These are phyloP conservation scores for Tricholoma furcatifolium DNA, from an alignment of 768 basidiomycete genomes.

Conservation along the genomic window DNA sequence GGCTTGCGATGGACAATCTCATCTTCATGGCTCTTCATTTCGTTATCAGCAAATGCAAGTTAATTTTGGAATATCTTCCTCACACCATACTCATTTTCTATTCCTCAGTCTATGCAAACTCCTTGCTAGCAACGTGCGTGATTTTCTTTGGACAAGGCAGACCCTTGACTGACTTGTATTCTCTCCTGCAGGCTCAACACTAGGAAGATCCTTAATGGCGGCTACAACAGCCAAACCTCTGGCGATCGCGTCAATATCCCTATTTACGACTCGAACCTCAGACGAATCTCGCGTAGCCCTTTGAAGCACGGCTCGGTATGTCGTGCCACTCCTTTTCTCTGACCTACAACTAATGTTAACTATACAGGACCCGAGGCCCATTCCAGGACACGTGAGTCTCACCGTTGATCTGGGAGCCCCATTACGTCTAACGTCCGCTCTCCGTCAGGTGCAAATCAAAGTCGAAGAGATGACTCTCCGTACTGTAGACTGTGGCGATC, in stretches of 20 bases:
- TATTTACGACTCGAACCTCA: background rate
- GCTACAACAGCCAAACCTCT: background rate
- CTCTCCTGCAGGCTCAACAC: conserved; percentile 31
- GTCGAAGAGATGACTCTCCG: conserved; percentile 11
- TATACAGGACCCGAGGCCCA: background rate
- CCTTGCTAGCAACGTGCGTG: conserved; percentile 45
- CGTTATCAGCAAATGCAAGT: conserved; percentile 49
- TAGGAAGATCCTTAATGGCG: conserved; percentile 27
- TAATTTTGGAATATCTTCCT: background rate
- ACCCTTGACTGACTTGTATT: background rate
- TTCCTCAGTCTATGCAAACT: conserved; percentile 47
- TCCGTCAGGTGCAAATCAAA: conserved; percentile 12
- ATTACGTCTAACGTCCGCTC: background rate
- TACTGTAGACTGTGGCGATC: conserved; percentile 3
- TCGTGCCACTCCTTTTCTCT: background rate
- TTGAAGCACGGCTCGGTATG: background rate
- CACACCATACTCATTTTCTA: background rate
- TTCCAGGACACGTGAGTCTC: background rate
- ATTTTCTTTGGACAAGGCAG: background rate
- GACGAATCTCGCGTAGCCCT: background rate
- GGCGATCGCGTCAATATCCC: background rate
- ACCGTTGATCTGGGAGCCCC: background rate
- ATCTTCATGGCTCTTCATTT: conserved; percentile 56
- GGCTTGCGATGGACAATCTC: conserved; percentile 46
- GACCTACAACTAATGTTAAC: background rate